phyloP scores from a whole-genome alignment of 148 eudicot species.

The Drosera capensis region DNA sequence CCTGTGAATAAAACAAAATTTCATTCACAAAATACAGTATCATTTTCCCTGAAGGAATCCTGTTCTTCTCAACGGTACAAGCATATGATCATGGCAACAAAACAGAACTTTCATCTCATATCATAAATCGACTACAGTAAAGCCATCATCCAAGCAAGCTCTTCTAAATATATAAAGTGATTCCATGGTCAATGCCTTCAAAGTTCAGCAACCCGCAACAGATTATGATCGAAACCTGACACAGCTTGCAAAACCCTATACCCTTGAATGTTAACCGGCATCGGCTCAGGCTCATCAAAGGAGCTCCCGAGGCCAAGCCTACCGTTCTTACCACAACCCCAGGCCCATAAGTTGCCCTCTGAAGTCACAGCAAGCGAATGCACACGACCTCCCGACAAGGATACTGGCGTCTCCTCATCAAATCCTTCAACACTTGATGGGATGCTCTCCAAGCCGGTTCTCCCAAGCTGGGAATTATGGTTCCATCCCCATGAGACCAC shows the following conservation, averaged over 20 bases:
- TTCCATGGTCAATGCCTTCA: too few relatives aligned
- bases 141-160: too few relatives aligned
- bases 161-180: too few relatives aligned
- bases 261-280: conserved; percentile 45
- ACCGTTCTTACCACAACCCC: conserved; percentile 96
- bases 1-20: too few relatives aligned
- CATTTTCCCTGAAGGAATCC: too few relatives aligned
- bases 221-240: conserved; percentile 83
- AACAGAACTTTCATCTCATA: too few relatives aligned
- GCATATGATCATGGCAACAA: too few relatives aligned
- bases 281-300: conserved; percentile 60
- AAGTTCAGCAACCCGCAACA: conserved; percentile 50
- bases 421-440: conserved; percentile 44
- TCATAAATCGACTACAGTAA: too few relatives aligned
- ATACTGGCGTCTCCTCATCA: conserved; percentile 26
- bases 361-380: conserved; percentile 65
- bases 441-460: conserved; percentile 43
- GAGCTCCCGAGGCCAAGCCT: conserved; percentile 93
- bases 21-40: too few relatives aligned
- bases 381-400: conserved; percentile 67
- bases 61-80: too few relatives aligned
- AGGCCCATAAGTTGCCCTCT: conserved; percentile 48
- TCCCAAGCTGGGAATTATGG: conserved; percentile 70
- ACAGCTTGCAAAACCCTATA: conserved; percentile 61
- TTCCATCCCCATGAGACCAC: conserved; percentile 96